Conservation (phyloP, 1,284 basidiomycete genomes). For the Cryptococcus neoformans region DNA sequence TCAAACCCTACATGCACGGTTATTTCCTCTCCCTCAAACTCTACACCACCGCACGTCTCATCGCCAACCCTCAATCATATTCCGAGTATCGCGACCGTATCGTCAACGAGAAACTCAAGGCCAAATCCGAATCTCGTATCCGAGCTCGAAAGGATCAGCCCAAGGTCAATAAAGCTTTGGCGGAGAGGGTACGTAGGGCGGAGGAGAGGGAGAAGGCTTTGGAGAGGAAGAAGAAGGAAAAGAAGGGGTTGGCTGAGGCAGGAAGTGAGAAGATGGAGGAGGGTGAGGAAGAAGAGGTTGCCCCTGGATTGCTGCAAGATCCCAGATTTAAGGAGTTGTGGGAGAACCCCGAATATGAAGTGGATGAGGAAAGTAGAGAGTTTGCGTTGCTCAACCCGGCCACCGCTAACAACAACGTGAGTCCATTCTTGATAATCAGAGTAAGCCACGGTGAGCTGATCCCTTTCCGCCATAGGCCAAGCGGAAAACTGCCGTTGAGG, state of each 20-base stretch:
- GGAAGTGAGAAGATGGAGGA: slow-evolving; percentile 40
- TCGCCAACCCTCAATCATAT: slow-evolving; percentile 95
- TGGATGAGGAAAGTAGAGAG: slow-evolving; percentile 84
- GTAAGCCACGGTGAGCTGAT: no score
- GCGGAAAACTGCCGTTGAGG: slow-evolving; percentile 76
- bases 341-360: slow-evolving; percentile 88
- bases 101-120: slow-evolving; percentile 85
- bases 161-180: slow-evolving; percentile 84
- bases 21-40: slow-evolving; percentile 95
- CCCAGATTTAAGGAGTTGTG: slow-evolving; percentile 89
- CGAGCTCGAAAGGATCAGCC: slow-evolving; percentile 70
- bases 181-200: slow-evolving; percentile 75
- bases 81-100: slow-evolving; percentile 87
- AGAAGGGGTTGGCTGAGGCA: slow-evolving; percentile 29
- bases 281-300: slow-evolving; percentile 57
- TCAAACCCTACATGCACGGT: slow-evolving; percentile 99
- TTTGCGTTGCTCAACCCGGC: slow-evolving; percentile 91
- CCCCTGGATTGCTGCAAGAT: slow-evolving; percentile 74
- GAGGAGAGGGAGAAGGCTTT: slow-evolving; percentile 65
- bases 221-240: slow-evolving; percentile 60
- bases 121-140: slow-evolving; percentile 89
- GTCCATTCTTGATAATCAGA: slow-evolving; percentile 6
- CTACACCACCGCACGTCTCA: slow-evolving; percentile 92
- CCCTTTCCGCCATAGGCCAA: slow-evolving; percentile 29
- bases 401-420: slow-evolving; percentile 52